These are phyloP conservation scores for Epichloe sibirici DNA, from an alignment of 2,329 filamentous ascomycete genomes.

Conservation along the genomic window DNA sequence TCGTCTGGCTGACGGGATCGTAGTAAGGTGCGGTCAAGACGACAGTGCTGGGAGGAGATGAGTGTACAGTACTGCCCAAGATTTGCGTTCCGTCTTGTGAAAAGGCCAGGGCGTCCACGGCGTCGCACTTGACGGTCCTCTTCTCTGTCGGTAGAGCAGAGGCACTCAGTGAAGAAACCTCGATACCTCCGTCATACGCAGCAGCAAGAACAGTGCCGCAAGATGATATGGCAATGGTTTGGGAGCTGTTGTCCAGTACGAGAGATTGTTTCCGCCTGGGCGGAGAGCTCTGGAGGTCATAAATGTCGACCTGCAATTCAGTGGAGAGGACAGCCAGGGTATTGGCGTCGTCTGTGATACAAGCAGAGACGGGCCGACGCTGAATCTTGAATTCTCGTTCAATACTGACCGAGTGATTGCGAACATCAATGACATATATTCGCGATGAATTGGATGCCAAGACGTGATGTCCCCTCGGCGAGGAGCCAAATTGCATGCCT, in stretches of 20 bases:
- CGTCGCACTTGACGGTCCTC: slow-evolving; percentile 66
- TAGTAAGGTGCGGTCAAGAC: slow-evolving; percentile 72
- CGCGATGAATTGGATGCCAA: slow-evolving; percentile 77
- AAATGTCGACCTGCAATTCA: slow-evolving; percentile 78
- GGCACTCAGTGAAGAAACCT: slow-evolving; percentile 64
- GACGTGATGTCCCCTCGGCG: slow-evolving; percentile 60
- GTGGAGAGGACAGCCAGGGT: slow-evolving; percentile 69
- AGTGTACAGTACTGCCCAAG: slow-evolving; percentile 59
- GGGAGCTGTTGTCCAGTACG: slow-evolving; percentile 64
- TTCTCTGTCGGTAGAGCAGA: slow-evolving; percentile 53
- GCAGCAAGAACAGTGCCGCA: slow-evolving; percentile 72
- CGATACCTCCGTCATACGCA: slow-evolving; percentile 79
- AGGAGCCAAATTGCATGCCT: slow-evolving; percentile 74
- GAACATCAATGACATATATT: slow-evolving; percentile 65
- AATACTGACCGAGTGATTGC: slow-evolving; percentile 46
- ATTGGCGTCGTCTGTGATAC: slow-evolving; percentile 66
- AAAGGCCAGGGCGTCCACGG: slow-evolving; percentile 62
- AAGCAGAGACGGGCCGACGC: slow-evolving; percentile 61
- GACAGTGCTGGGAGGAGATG: slow-evolving; percentile 55
- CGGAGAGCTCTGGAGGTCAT: slow-evolving; percentile 52
- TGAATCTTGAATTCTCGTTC: slow-evolving; percentile 70
- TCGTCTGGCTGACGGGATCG: slow-evolving; percentile 54
- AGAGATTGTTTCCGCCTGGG: slow-evolving; percentile 64
- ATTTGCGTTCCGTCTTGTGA: slow-evolving; percentile 69
- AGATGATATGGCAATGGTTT: slow-evolving; percentile 68